phyloP scores from a whole-genome alignment of 768 basidiomycete species.

The Coprinellus aureogranulatus region DNA sequence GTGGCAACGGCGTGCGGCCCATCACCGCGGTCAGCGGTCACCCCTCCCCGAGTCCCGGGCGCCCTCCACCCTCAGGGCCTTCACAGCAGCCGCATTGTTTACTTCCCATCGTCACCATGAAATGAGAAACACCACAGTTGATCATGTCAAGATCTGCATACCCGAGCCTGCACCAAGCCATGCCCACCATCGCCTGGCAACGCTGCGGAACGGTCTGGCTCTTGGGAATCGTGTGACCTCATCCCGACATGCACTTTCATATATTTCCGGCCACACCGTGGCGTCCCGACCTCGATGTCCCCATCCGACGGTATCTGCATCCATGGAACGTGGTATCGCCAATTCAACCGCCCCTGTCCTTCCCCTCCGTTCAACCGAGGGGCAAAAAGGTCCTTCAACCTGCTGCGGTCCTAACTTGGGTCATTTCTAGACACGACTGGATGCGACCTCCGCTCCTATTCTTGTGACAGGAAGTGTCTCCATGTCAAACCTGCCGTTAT shows the following conservation, averaged over 20 bases:
- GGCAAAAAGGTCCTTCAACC: neutral
- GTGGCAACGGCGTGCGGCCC: neutral
- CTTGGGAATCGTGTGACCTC: neutral
- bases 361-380: neutral
- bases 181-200: conserved; percentile 2
- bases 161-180: neutral
- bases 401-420: neutral
- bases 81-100: no score
- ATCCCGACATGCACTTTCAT: neutral
- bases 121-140: neutral
- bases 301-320: neutral
- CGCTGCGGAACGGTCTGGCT: neutral
- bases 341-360: neutral
- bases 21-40: conserved; percentile 1
- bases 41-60: neutral
- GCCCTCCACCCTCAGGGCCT: neutral
- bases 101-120: no score
- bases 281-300: conserved; percentile 4
- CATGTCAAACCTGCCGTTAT: conserved; percentile 19
- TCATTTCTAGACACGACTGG: neutral
- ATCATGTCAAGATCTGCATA: conserved; percentile 8
- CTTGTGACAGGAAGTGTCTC: neutral
- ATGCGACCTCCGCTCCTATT: neutral
- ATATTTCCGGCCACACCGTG: neutral
- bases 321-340: neutral